Conservation (phyloP, 139 green algal genomes). For the Micromonas commoda region DNA sequence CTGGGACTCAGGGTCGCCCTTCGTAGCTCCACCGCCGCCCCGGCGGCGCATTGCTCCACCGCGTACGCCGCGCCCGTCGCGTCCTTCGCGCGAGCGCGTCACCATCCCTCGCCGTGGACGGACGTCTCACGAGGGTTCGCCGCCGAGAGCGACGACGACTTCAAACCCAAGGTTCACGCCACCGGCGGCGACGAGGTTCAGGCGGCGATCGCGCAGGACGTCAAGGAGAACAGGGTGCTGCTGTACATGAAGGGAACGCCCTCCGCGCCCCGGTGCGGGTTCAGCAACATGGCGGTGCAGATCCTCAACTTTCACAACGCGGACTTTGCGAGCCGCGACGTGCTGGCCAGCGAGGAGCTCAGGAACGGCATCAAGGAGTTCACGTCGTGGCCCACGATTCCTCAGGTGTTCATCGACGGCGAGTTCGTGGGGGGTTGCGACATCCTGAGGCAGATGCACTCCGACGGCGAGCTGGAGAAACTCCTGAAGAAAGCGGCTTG, state of each 20-base stretch:
- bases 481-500: slow-evolving; percentile 43
- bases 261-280: slow-evolving; percentile 50
- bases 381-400: slow-evolving; percentile 92
- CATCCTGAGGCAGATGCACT: slow-evolving; percentile 89
- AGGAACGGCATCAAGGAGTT: slow-evolving; percentile 88
- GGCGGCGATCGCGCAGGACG: slow-evolving; percentile 43
- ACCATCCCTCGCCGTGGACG: not conserved
- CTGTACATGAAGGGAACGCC: slow-evolving; percentile 89
- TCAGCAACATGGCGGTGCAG: slow-evolving; percentile 20
- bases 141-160: slow-evolving; percentile 74
- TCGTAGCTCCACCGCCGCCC: too few relatives aligned
- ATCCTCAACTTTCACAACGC: slow-evolving; percentile 39
- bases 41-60: too few relatives aligned
- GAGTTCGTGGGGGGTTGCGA: slow-evolving; percentile 92
- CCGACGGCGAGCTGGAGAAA: slow-evolving; percentile 75
- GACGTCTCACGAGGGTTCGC: slow-evolving; percentile 6
- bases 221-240: slow-evolving; percentile 66
- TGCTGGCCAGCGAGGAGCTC: slow-evolving; percentile 75
- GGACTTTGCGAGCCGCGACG: slow-evolving; percentile 72
- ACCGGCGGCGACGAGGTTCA: not conserved
- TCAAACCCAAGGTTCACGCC: slow-evolving; percentile 70
- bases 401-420: slow-evolving; percentile 88
- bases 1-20: too few relatives aligned
- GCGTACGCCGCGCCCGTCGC: too few relatives aligned
- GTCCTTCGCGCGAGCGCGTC: not conserved